Evolutionary conservation across 75 land plant genomes (phyloP), one percentile per base, ranked within the genome.

Genomic region (Pinus tabuliformis): DNA sequence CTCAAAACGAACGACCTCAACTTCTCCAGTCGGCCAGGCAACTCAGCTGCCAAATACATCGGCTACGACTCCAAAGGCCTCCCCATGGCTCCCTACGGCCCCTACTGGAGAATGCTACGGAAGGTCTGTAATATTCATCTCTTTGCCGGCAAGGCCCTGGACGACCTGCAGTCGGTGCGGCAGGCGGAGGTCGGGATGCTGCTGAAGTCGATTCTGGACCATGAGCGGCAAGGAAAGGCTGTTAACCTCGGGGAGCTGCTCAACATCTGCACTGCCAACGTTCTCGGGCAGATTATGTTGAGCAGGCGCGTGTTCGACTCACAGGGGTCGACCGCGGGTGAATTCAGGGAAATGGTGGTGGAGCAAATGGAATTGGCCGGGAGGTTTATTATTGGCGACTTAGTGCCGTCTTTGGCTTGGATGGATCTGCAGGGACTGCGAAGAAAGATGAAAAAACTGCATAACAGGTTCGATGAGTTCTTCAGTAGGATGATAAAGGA

Each of bases 1-100:
- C 33, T 33, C 33, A 33, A 86, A 60, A 56, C 70, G 17, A 86
- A 91, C 57, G 97, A 94, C 73, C 76, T 72, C 60, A 83, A 83
- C 58, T 91, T 89, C 82, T 73, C 89, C 57, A 77, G 64, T 79
- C 83, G 97, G 76, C 92, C 97, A 2, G 33, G 33, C 33, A 92
- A 83, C 64, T 75, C 90, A 28, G 94, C 89, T 30, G 88, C 88
- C 57, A 83, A 33, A 33, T 33, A 33, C 33, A 33, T 33, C 2
- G 33, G 33, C 33, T 33, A 33, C 33, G 33, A 2, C 76, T 78
- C 76, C 64, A 81, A 82, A 59, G 94, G 90, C 78, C 90, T 37
- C 72, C 56, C 59, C 76, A 74, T 20, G 83, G 89, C 0, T 73
- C 76, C 21, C 61, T 82, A 63, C 59, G 39, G 65, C 39, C 70